Evolutionary conservation across 1,139 yeast species (phyloP).

Genomic region (Hansenula lynferdii): DNA sequence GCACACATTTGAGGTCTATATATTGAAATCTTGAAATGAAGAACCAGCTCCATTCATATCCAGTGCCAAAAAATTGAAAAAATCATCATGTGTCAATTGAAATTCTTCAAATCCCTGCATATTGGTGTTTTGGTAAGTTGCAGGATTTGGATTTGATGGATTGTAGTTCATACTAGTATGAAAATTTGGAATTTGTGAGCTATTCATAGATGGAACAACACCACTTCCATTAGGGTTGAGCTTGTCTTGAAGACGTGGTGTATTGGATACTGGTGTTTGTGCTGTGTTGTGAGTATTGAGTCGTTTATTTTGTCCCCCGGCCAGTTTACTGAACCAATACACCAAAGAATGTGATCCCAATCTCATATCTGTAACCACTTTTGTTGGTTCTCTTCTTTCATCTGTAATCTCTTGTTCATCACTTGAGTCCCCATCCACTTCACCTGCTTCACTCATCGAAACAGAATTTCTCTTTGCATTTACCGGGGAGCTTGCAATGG

Average conservation of each 20-base stretch:
- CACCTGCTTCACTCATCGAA: slow-evolving; percentile 3
- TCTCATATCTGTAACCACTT: slow-evolving; percentile 25
- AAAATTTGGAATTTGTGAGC: too few relatives aligned
- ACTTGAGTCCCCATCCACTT: slow-evolving; percentile 13
- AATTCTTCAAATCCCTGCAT: slow-evolving; percentile 19
- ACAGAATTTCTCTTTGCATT: not conserved
- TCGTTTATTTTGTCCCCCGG: slow-evolving; percentile 12
- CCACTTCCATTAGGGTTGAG: not conserved
- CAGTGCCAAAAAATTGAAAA: slow-evolving; percentile 23
- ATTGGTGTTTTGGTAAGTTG: slow-evolving; percentile 10
- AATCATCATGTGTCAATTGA: slow-evolving; percentile 26
- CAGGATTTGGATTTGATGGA: too few relatives aligned
- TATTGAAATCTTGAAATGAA: slow-evolving; percentile 11
- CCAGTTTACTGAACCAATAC: slow-evolving; percentile 21
- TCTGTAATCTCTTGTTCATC: slow-evolving; percentile 16
- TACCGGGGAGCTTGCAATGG: not conserved
- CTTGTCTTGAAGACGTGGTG: not conserved
- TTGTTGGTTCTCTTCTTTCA: slow-evolving; percentile 21
- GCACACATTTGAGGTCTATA: too few relatives aligned
- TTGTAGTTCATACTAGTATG: slow-evolving; percentile 6
- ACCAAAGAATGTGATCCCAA: slow-evolving; percentile 24
- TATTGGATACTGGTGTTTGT: not conserved
- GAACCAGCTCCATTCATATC: slow-evolving; percentile 18
- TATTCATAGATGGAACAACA: not conserved
- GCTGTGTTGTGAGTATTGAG: slow-evolving; percentile 1